phyloP scores from a whole-genome alignment of 768 basidiomycete genomes.

The Boletellus ananas region DNA sequence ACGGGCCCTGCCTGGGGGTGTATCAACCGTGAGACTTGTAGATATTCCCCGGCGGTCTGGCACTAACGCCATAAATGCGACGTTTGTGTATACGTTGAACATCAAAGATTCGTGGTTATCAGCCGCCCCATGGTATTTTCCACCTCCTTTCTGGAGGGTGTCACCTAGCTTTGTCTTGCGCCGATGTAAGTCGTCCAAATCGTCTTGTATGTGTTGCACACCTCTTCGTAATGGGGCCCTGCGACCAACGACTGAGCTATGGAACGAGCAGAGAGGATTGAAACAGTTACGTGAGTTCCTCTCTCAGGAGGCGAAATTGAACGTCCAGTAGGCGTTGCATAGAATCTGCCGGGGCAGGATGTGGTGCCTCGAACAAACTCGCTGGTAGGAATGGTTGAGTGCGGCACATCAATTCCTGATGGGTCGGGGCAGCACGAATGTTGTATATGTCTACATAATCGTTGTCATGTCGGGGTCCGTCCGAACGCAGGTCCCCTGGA shows the following conservation, averaged over 20 bases:
- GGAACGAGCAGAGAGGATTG: neutral
- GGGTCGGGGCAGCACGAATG: slow-evolving; percentile 69
- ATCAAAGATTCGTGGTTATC: slow-evolving; percentile 46
- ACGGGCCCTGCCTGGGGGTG: slow-evolving; percentile 57
- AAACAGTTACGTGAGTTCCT: slow-evolving; percentile 59
- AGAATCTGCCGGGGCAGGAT: slow-evolving; percentile 50
- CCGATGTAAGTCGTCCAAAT: slow-evolving; percentile 29
- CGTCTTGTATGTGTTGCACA: slow-evolving; percentile 46
- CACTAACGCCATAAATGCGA: slow-evolving; percentile 42
- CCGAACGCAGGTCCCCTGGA: slow-evolving; percentile 47
- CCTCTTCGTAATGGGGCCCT: slow-evolving; percentile 54
- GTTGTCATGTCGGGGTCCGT: slow-evolving; percentile 66
- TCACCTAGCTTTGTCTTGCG: slow-evolving; percentile 40
- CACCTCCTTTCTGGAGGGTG: slow-evolving; percentile 51
- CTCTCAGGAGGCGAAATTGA: slow-evolving; percentile 71
- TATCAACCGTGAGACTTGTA: slow-evolving; percentile 41
- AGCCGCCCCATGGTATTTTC: slow-evolving; percentile 48
- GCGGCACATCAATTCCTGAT: slow-evolving; percentile 53
- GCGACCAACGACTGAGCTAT: neutral
- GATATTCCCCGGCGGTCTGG: slow-evolving; percentile 54
- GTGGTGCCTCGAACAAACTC: slow-evolving; percentile 56
- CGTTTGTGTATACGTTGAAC: slow-evolving; percentile 61
- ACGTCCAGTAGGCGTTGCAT: slow-evolving; percentile 70
- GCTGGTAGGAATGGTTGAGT: slow-evolving; percentile 57
- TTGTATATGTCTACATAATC: slow-evolving; percentile 51